Base-by-base conservation (phyloP, 192 early-diverging fungal species). In the Entomortierella chlamydospora region DNA sequence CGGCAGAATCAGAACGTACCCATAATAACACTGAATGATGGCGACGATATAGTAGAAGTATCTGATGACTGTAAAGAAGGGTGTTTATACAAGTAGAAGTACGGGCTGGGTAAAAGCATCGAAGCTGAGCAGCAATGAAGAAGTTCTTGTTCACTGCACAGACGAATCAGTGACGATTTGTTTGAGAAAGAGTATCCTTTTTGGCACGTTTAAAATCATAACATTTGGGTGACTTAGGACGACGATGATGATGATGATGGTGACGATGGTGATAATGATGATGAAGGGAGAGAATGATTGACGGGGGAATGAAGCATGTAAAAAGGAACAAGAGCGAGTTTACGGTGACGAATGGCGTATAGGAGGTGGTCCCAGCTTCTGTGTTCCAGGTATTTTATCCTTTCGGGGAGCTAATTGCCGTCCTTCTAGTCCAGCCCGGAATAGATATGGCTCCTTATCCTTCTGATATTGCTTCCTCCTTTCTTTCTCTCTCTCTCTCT, bases 181-280 rank as follows among this genome's bases (percentile, higher is more conserved):
- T 47, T 47, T 20, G 20, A 47, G 15, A 47, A 12, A 4, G 4
- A 17, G 15, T 7, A 7, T 37, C 34, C 10, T 47, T 47, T 47
- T 47, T 47, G 45, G 45, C 45, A 47, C 45, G 45, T 47, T 47
- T 47, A 47, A 47, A 47, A 47, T 41, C n/a, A n/a, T n/a, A 37
- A 7, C 45, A 47, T 47, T 47, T 47, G n/a, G n/a, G n/a, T n/a
- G n/a, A n/a, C n/a, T 20, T 47, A 47, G 45, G 45, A 37, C 10
- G 34, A 17, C 47, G 4, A 50, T 23, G 2, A 22, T 54, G 7
- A 10, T 30, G 2, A 54, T n/a, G n/a, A n/a, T n/a, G n/a, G n/a
- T n/a, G 45, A 37, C 10, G 34, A 17, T 15, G 4, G 15, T 23
- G 2, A 22, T 54, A 10, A 10, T 30, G 2, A 54, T n/a, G n/a